These are phyloP conservation scores for Mucor racemosus DNA, from an alignment of 371 early-diverging fungal species.

Conservation along the genomic window DNA sequence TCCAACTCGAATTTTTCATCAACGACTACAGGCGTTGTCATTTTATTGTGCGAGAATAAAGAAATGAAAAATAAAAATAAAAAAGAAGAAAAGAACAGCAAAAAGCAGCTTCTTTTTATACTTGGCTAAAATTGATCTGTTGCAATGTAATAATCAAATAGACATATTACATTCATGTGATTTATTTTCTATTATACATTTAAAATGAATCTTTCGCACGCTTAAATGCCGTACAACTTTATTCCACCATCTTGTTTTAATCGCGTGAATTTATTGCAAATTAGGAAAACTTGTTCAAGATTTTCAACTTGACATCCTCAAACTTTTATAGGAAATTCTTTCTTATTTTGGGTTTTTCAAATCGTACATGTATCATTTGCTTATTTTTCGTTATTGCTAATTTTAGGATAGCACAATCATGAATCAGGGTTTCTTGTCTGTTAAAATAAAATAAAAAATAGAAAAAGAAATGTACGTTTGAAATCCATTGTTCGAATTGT, in stretches of 20 bases:
- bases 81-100: not conserved
- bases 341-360: constrained; percentile 9
- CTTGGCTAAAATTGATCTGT: not conserved
- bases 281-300: constrained; percentile 8
- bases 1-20: constrained; percentile 21
- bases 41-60: not conserved
- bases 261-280: constrained; percentile 5
- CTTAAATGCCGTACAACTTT: not conserved
- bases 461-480: no score
- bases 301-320: constrained; percentile 11
- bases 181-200: not conserved
- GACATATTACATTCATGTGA: not conserved
- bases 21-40: constrained; percentile 13
- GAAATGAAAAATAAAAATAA: not conserved
- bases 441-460: no score
- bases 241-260: not conserved
- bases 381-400: constrained; percentile 2
- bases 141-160: not conserved
- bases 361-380: constrained; percentile 12
- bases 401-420: not conserved
- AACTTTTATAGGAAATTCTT: constrained; percentile 11
- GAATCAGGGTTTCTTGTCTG: not conserved
- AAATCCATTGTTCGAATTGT: no score
- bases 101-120: not conserved
- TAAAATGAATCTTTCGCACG: constrained; percentile 7